Base-by-base conservation (phyloP, 2,329 filamentous ascomycete genomes). In the Xylariaceae sp. region DNA sequence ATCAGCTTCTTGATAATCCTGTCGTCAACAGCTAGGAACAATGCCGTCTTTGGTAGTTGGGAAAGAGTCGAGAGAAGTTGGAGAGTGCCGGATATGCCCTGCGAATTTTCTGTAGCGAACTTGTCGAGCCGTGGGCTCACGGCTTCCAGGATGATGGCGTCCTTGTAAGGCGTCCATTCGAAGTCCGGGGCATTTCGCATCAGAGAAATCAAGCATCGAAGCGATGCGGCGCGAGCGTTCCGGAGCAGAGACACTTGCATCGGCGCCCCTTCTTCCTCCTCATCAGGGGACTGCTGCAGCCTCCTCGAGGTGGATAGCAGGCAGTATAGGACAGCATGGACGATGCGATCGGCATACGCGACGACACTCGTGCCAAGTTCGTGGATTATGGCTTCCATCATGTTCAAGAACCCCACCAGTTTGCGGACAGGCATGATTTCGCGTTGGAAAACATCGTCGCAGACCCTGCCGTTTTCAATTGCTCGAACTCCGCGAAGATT, bases 401-500 rank as follows among this genome's bases (percentile, higher is more conserved):
- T 92, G 53, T 93, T 94, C 32, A 94, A 64, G 53, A 95, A 77
- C 65, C 93, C 92, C 38, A 92, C 74, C 57, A 95, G 90, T 57
- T 89, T 92, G 49, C 89, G 77, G 9, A 73, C 61, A 12, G 75
- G 72, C 17, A 89, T 61, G 10, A 82, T 42, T 28, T 84, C 74
- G 18, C 68, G 60, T 1, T 66, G 56, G 31, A 88, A 72, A 1
- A 68, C 53, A 35, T 70, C 63, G 31, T 74, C 65, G 3, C 71
- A 60, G 5, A 76, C 49, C 5, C 60, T 48, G 1, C 61, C 53
- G 9, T 70, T 60, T 32, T 73, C 65, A 13, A 83, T 50, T 8
- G 90, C 58, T 3, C 65, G 66, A 11, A 87, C 59, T 26, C 70
- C 65, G 23, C 69, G 72, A 13, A 94, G 65, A 35, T 77, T 68